Evolutionary conservation across 495 filamentous ascomycete genomes (phyloP).

Genomic region (Poronia punctata): DNA sequence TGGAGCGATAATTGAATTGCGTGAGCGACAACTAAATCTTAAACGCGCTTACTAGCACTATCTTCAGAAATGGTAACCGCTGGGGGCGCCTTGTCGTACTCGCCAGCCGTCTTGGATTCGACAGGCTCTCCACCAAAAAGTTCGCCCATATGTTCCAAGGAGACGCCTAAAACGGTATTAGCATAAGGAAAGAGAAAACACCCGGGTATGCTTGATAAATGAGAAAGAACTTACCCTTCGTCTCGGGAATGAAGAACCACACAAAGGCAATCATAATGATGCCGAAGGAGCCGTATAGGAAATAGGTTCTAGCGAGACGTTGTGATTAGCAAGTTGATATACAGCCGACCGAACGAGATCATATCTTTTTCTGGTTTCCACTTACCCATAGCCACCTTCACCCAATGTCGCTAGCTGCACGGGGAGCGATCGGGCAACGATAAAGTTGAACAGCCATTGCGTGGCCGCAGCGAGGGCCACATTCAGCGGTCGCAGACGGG

Average conservation of each 20-base stretch:
- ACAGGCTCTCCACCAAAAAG: constrained; percentile 8
- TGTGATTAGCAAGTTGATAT: constrained; percentile 4
- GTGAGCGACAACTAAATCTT: too few species aligned
- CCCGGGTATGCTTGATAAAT: constrained; percentile 44
- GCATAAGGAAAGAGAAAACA: constrained; percentile 29
- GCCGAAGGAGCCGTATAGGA: constrained; percentile 56
- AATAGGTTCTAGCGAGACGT: constrained; percentile 34
- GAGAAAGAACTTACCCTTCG: constrained; percentile 51
- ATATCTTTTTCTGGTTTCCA: too few species aligned
- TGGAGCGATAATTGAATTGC: background rate
- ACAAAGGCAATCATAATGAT: constrained; percentile 60
- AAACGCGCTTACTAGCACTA: constrained; percentile 3
- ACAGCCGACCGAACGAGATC: too few species aligned
- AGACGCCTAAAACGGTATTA: constrained; percentile 29
- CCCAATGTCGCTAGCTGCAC: constrained; percentile 61
- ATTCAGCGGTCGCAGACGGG: constrained; percentile 62
- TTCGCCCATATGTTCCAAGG: constrained; percentile 12
- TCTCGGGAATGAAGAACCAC: constrained; percentile 68
- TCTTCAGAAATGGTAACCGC: constrained; percentile 3
- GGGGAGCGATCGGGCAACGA: constrained; percentile 56
- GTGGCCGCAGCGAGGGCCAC: constrained; percentile 64
- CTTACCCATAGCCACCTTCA: constrained; percentile 49
- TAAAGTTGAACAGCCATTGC: constrained; percentile 66
- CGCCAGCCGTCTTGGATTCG: background rate
- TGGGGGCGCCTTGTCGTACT: background rate